Conservation (phyloP, 2,329 filamentous ascomycete species). For the Stenocarpella maydis region DNA sequence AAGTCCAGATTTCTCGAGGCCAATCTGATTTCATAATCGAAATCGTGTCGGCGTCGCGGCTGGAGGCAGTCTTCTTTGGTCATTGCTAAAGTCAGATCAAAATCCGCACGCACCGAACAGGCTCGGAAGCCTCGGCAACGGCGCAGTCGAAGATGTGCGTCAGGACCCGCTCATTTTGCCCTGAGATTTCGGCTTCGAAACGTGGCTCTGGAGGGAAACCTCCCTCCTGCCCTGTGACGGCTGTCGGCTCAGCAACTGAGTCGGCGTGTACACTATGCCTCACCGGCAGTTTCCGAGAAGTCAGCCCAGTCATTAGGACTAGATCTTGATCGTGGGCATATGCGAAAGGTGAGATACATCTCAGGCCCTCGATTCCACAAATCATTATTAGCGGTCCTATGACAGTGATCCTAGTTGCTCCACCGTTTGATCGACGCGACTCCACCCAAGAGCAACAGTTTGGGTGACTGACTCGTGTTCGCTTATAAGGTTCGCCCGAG, state of each 20-base stretch:
- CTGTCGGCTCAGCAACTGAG: background rate
- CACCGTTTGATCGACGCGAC: slow-evolving; percentile 19
- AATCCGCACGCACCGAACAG: background rate
- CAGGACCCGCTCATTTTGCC: background rate
- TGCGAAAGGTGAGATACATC: background rate
- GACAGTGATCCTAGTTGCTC: background rate
- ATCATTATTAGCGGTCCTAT: background rate
- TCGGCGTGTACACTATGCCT: background rate
- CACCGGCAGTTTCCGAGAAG: background rate
- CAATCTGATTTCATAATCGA: background rate
- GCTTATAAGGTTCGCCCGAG: slow-evolving; percentile 20
- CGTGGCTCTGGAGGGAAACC: background rate
- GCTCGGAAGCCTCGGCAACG: slow-evolving; percentile 11
- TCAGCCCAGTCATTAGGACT: background rate
- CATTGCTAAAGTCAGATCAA: background rate
- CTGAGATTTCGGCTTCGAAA: background rate
- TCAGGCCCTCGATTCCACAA: background rate
- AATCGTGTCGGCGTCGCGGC: background rate
- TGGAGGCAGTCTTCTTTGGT: background rate
- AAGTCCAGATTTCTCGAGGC: background rate
- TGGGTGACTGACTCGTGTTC: slow-evolving; percentile 14
- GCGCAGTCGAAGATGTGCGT: background rate
- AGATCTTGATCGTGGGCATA: background rate
- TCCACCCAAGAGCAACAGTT: background rate
- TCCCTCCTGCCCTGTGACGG: background rate